Percentiles rank a stretch among this genome's conserved stretches.
Evolutionary conservation across 139 green algal genomes (phyloP).

Genomic region (Chlorella sp.): DNA sequence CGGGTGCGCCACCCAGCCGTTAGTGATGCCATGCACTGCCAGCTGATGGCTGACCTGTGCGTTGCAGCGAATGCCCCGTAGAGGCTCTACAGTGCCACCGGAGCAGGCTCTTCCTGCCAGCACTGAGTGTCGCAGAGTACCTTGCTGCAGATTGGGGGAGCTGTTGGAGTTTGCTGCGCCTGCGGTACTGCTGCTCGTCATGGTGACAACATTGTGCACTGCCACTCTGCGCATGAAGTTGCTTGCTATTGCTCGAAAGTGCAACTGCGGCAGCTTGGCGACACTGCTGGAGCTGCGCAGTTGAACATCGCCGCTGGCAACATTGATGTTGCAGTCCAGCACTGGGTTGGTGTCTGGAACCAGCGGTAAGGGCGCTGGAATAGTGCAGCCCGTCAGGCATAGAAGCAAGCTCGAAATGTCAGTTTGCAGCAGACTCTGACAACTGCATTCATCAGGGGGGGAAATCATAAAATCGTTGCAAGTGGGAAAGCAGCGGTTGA

Average conservation of each 20-base stretch:
- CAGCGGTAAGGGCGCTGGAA: slow-evolving; percentile 55
- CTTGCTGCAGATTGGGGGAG: neutral
- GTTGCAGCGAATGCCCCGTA: neutral
- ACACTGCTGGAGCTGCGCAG: neutral
- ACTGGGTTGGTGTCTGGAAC: neutral
- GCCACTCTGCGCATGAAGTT: no score
- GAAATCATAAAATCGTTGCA: no score
- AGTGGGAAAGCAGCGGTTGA: no score
- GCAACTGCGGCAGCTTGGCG: neutral
- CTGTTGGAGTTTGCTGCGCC: neutral
- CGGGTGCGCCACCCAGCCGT: slow-evolving; percentile 37
- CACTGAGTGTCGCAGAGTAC: neutral
- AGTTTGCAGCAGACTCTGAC: no score
- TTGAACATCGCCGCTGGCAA: neutral
- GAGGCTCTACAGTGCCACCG: neutral
- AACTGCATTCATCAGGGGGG: neutral
- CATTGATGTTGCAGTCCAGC: slow-evolving; percentile 24
- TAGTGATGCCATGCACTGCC: neutral
- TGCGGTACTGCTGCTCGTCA: no score
- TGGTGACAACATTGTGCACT: no score
- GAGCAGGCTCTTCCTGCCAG: neutral
- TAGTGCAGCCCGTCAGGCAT: slow-evolving; percentile 40
- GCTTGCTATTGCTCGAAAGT: neutral
- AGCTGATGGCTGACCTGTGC: neutral
- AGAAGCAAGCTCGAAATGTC: neutral